phyloP scores from a whole-genome alignment of 202 grass and related monocot species.

The Zoysia matrella region DNA sequence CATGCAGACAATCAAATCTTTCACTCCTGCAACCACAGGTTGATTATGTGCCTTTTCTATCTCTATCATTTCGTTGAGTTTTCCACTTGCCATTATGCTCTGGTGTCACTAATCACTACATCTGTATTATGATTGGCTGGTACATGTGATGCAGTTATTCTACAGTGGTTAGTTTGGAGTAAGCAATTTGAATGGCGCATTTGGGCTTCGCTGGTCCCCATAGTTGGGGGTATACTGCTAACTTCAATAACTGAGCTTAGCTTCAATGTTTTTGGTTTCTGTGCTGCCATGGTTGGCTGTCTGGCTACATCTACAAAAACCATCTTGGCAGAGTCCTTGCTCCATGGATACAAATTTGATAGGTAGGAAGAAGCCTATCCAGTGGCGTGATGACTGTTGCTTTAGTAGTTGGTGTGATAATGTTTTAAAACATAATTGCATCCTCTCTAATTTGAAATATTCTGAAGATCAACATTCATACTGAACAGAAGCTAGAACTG shows the following conservation, averaged over 20 bases:
- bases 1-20: constrained; percentile 99
- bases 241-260: constrained; percentile 96
- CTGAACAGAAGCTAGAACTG: background rate
- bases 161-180: constrained; percentile 95
- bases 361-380: constrained; percentile 59
- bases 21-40: constrained; percentile 97
- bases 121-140: background rate
- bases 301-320: constrained; percentile 95
- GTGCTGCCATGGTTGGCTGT: constrained; percentile 89
- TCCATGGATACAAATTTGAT: constrained; percentile 98
- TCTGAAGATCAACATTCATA: background rate
- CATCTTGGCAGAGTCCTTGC: constrained; percentile 92
- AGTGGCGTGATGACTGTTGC: background rate
- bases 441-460: constrained; percentile 1
- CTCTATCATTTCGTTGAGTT: background rate
- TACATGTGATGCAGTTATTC: constrained; percentile 68
- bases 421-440: background rate
- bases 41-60: background rate
- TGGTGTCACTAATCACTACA: background rate
- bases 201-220: constrained; percentile 89
- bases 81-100: background rate
- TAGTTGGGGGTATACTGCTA: constrained; percentile 92
- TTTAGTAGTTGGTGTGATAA: constrained; percentile 20
- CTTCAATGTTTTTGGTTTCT: constrained; percentile 96
- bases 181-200: constrained; percentile 94